These are phyloP conservation scores for Fusarium scirpi DNA, from an alignment of 2,329 filamentous ascomycete species.

Conservation along the genomic window DNA sequence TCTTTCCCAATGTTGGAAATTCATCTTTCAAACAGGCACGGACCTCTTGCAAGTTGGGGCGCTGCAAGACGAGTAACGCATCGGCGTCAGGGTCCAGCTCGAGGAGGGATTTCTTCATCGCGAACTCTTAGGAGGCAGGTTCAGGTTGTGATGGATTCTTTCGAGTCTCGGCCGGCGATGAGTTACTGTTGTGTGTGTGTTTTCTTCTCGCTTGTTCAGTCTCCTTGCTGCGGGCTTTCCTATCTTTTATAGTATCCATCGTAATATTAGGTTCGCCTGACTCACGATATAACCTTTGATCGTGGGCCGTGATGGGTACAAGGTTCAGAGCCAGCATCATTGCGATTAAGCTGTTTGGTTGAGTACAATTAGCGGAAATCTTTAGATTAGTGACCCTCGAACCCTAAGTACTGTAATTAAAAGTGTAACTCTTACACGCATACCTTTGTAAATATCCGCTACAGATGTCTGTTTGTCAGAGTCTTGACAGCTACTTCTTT, in stretches of 20 bases:
- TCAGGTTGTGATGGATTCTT: neutral
- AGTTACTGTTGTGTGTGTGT: neutral
- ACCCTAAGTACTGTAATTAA: no score
- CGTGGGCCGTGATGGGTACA: neutral
- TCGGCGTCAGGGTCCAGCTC: neutral
- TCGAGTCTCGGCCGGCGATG: accelerated
- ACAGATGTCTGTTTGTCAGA: no score
- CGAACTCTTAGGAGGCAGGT: accelerated
- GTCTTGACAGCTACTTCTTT: no score
- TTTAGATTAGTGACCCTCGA: no score
- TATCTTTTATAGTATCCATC: accelerated
- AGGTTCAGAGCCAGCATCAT: neutral
- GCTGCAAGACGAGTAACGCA: neutral
- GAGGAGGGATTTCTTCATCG: neutral
- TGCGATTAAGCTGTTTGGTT: no score
- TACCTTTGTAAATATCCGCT: no score
- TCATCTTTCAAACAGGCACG: accelerated
- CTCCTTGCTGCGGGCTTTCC: neutral
- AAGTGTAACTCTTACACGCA: no score
- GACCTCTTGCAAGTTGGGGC: neutral
- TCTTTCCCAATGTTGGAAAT: neutral
- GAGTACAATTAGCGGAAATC: no score
- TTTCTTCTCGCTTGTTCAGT: neutral
- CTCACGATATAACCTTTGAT: neutral
- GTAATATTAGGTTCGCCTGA: neutral